phyloP scores from a whole-genome alignment of 1,139 yeast species.

The Geotrichum klebahnii region DNA sequence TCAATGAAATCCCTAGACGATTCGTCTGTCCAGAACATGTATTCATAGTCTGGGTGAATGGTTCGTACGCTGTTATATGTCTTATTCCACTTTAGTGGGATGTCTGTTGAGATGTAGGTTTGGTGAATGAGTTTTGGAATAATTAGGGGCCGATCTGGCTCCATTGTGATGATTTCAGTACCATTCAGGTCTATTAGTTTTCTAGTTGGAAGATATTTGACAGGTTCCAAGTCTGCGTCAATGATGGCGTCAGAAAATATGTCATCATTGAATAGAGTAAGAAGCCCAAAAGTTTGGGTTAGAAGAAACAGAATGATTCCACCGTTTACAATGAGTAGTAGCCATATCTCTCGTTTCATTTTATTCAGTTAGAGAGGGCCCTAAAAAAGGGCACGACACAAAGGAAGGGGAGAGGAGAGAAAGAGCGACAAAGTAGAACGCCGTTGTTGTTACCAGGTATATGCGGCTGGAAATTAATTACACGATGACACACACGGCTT shows the following conservation, averaged over 20 bases:
- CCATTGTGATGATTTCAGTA: constrained; percentile 42
- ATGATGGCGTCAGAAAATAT: constrained; percentile 59
- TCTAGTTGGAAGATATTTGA: background rate
- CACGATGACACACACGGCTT: no score
- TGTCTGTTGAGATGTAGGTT: constrained; percentile 71
- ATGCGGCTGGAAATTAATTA: no score
- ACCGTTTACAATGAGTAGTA: constrained; percentile 32
- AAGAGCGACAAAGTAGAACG: no score
- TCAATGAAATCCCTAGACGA: constrained; percentile 74
- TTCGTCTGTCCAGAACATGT: constrained; percentile 82
- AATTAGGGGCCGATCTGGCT: constrained; percentile 34
- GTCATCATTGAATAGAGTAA: constrained; percentile 71
- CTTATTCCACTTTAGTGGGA: constrained; percentile 74
- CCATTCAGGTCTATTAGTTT: background rate
- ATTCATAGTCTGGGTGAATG: constrained; percentile 80
- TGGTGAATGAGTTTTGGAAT: constrained; percentile 91
- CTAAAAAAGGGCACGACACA: background rate
- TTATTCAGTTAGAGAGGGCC: background rate
- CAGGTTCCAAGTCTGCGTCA: constrained; percentile 26
- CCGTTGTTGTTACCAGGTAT: no score
- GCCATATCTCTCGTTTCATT: constrained; percentile 32
- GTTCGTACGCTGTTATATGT: constrained; percentile 74
- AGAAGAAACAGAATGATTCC: constrained; percentile 51
- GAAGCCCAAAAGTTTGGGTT: constrained; percentile 66
- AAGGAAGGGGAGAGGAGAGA: background rate